Base-by-base conservation (phyloP, 23 red algal species). In the Agarophyton chilense region DNA sequence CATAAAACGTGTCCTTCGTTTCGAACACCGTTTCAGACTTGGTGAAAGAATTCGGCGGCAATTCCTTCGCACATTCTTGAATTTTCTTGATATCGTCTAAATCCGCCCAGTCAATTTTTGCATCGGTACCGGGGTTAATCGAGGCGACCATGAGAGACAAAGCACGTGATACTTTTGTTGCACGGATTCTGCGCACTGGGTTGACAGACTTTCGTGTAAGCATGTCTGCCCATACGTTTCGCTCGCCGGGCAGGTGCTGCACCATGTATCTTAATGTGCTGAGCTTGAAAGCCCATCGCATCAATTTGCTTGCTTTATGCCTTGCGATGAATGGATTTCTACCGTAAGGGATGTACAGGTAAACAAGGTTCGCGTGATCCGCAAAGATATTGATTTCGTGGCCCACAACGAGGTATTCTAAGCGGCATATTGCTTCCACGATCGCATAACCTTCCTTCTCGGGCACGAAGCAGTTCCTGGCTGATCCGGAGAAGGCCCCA, bases 291-390 rank as follows among this genome's bases (percentile, higher is more conserved):
- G 41, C 84, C 84, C 84, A 77, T 5, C 2, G 49, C 38, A 53
- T 41, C 43, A 89, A 33, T 34, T 89, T 89, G 53, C 49, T 60
- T 10, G 51, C 26, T 10, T 42, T 47, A 1, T 89, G 72, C 55
- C 40, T 19, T 21, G 33, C 35, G 9, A 78, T 62, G 22, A 10
- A 10, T 28, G 45, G 45, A 64, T 89, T 78, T 14, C 42, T 13
- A n/a, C 55, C 70, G 21, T 61, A 39, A 25, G 84, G 84, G 52
- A 78, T 46, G 54, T 67, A 89, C 13, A 77, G 34, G 28, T 42
- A 89, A 38, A 77, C 70, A 1, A 89, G 40, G 36, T 89, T 89
- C 21, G 55, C 62, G 84, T 62, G 68, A 51, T 89, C 70, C 19
- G 50, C 78, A 22, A 89, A 61, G 2, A 89, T 61, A 26, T 43